Evolutionary conservation across 805 yeast genomes (phyloP).

Genomic region (Metschnikowia dekortorum): DNA sequence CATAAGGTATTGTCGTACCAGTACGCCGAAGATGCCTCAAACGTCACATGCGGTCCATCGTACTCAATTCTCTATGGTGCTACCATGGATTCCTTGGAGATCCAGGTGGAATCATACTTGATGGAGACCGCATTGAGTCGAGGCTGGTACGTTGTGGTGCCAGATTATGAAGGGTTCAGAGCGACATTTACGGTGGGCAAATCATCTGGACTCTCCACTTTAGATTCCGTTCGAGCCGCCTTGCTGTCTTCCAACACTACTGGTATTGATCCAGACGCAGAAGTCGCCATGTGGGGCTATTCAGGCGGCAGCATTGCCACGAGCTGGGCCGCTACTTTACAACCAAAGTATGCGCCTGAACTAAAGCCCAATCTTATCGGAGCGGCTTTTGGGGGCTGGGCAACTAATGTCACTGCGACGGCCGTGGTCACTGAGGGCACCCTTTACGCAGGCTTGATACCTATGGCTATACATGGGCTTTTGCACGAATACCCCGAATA

Average conservation of each 20-base stretch:
- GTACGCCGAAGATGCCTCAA: slow-evolving; percentile 20
- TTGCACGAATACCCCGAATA: slow-evolving; percentile 31
- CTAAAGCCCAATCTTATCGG: slow-evolving; percentile 21
- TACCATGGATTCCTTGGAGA: slow-evolving; percentile 13
- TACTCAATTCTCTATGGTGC: slow-evolving; percentile 17
- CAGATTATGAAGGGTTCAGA: slow-evolving; percentile 34
- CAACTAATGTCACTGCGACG: slow-evolving; percentile 29
- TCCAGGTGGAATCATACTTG: slow-evolving; percentile 14
- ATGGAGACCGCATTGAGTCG: slow-evolving; percentile 13
- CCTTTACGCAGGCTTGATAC: slow-evolving; percentile 27
- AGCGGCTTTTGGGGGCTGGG: slow-evolving; percentile 36
- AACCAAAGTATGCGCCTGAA: slow-evolving; percentile 36
- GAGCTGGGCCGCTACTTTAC: slow-evolving; percentile 37
- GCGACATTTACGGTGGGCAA: slow-evolving; percentile 31
- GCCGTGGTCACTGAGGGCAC: slow-evolving; percentile 24
- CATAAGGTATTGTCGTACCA: slow-evolving; percentile 18
- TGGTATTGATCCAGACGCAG: slow-evolving; percentile 18
- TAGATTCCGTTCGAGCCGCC: slow-evolving; percentile 31
- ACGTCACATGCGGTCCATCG: slow-evolving; percentile 20
- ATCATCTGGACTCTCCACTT: slow-evolving; percentile 27
- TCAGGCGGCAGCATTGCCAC: slow-evolving; percentile 37
- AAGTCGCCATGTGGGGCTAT: slow-evolving; percentile 30
- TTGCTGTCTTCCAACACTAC: slow-evolving; percentile 18
- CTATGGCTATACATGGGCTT: slow-evolving; percentile 29
- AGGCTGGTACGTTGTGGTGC: slow-evolving; percentile 33